Evolutionary conservation across 371 early-diverging fungal genomes (phyloP).

Genomic region (Mortierella sp.): DNA sequence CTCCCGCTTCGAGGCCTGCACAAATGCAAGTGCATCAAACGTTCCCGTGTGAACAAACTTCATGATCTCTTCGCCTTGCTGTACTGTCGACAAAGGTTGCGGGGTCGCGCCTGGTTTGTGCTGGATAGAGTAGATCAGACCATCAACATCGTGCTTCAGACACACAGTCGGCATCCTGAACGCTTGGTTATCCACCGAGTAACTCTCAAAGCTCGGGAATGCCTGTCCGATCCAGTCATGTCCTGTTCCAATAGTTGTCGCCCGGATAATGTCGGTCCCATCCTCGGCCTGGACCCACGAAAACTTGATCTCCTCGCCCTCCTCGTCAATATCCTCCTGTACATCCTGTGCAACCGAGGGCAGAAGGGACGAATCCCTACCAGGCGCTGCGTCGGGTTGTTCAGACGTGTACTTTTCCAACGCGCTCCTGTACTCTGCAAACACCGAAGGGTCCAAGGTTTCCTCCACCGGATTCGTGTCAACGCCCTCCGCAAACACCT

Average conservation of each 20-base stretch:
- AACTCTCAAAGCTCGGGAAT: constrained; percentile 52
- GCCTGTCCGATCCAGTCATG: constrained; percentile 71
- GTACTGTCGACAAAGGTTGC: constrained; percentile 24
- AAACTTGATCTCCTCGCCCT: constrained; percentile 67
- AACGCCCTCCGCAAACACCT: constrained; percentile 75
- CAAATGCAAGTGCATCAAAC: constrained; percentile 84
- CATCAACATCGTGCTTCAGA: constrained; percentile 84
- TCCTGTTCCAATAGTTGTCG: constrained; percentile 59
- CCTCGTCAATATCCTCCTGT: constrained; percentile 81
- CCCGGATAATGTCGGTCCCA: constrained; percentile 55
- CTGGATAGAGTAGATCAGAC: constrained; percentile 68
- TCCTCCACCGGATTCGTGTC: constrained; percentile 78
- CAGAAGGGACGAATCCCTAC: constrained; percentile 33
- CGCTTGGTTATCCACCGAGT: constrained; percentile 36
- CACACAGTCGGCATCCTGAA: constrained; percentile 66
- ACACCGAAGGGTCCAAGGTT: constrained; percentile 74
- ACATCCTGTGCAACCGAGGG: constrained; percentile 72
- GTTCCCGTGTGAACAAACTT: constrained; percentile 67
- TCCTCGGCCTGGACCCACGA: constrained; percentile 57
- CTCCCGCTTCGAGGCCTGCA: constrained; percentile 87
- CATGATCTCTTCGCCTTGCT: constrained; percentile 25
- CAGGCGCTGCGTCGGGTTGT: constrained; percentile 35
- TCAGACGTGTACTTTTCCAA: constrained; percentile 79
- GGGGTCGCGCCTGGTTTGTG: constrained; percentile 37
- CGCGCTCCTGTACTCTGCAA: constrained; percentile 70